Evolutionary conservation across 192 early-diverging fungal genomes (phyloP), one percentile per base, ranked within the genome.

Genomic region (Coemansia sp.): DNA sequence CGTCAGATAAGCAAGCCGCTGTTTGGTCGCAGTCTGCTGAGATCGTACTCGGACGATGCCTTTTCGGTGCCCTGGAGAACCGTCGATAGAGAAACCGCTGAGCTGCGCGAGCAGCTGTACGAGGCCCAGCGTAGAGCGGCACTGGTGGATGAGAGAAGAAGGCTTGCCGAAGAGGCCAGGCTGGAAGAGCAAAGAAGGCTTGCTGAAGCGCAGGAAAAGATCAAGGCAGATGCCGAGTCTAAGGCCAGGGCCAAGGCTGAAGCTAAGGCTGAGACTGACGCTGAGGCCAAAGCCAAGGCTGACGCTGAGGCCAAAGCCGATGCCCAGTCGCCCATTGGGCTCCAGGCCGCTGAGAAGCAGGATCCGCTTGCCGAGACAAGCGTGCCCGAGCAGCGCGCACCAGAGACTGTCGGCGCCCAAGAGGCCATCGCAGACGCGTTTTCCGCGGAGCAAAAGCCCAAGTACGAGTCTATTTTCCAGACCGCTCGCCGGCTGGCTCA

Each of bases 41-140:
- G 48, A 0, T 50, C 64, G 9, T 50, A 50, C n/a, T 22, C 55
- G 11, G 39, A 52, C 28, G 69, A 76, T 60, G 67, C 67, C 23
- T 76, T 82, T 55, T 47, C 54, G 16, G 79, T 76, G 35, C 79
- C 79, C 5, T 82, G 79, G 79, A 36, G 67, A 36, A 67, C 69
- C 28, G 79, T 67, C 2, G 72, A 70, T 55, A 61, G 71, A 62
- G 78, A 82, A 45, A 69, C 68, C 4, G 32, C 64, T 18, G 63
- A 73, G 61, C 61, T 79, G 6, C 66, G 71, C 20, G 68, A 73
- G 35, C 51, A 72, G 60, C 60, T 73, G n/a, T 28, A 45, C 14
- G 24, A 30, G 10, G 66, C 61, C 3, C 65, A 69, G 70, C 25
- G 32, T 8, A 49, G 50, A 24, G 67, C 63, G 3, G 59, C 64